Conservation (phyloP, 73 alveolate species). For the Paramecium bursaria region DNA sequence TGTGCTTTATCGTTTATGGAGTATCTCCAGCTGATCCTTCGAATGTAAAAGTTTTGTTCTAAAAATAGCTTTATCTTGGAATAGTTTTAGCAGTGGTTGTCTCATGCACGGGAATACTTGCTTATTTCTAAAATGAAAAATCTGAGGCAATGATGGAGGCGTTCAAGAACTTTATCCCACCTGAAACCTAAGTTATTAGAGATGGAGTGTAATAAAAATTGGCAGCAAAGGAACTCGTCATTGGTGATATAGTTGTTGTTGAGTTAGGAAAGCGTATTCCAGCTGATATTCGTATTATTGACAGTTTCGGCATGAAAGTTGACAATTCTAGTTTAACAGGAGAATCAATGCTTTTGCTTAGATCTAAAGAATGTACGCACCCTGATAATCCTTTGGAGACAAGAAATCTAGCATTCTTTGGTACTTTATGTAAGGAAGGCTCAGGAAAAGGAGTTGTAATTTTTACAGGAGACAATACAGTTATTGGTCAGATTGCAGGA, state of each 20-base stretch:
- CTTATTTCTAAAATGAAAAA: slow-evolving; percentile 78
- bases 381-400: slow-evolving; percentile 95
- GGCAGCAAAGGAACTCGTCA: slow-evolving; percentile 85
- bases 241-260: slow-evolving; percentile 93
- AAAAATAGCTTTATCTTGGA: slow-evolving; percentile 85
- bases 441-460: slow-evolving; percentile 93
- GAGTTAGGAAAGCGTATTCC: slow-evolving; percentile 95
- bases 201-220: slow-evolving; percentile 81
- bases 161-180: slow-evolving; percentile 88
- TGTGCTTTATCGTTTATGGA: slow-evolving; percentile 83
- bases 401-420: slow-evolving; percentile 92
- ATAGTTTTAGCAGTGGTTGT: slow-evolving; percentile 79
- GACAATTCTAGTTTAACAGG: slow-evolving; percentile 97
- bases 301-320: slow-evolving; percentile 91
- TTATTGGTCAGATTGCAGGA: slow-evolving; percentile 96
- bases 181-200: slow-evolving; percentile 85
- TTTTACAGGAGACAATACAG: slow-evolving; percentile 95
- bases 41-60: slow-evolving; percentile 76
- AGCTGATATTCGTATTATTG: slow-evolving; percentile 91
- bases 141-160: slow-evolving; percentile 89
- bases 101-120: slow-evolving; percentile 81
- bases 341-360: slow-evolving; percentile 89
- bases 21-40: slow-evolving; percentile 77
- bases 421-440: slow-evolving; percentile 95
- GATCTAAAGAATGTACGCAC: slow-evolving; percentile 87